phyloP scores from a whole-genome alignment of 140 eudicot genomes.

The Oenanthe javanica region DNA sequence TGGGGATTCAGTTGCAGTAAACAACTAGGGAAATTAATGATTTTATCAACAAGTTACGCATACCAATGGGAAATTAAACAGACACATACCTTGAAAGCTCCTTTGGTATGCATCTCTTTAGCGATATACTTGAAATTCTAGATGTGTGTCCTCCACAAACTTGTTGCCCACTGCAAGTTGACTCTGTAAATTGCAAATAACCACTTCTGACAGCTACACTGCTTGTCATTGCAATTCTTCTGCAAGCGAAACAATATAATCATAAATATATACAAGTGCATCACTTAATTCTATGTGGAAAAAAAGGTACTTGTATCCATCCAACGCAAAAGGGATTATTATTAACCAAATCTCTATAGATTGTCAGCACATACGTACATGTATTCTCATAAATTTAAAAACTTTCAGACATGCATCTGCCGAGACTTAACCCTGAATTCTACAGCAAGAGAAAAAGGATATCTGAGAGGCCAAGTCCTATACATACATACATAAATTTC shows the following conservation, averaged over 20 bases:
- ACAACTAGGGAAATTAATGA: not conserved
- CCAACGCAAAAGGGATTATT: not conserved
- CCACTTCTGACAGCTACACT: constrained; percentile 56
- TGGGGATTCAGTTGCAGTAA: not conserved
- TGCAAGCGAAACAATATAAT: constrained; percentile 14
- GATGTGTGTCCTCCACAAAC: constrained; percentile 27
- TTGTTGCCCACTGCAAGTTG: constrained; percentile 21
- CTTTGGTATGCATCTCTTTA: constrained; percentile 33
- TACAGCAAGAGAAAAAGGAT: not conserved
- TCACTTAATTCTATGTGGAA: not conserved
- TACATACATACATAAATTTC: not conserved
- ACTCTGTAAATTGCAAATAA: constrained; percentile 33
- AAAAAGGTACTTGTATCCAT: not conserved
- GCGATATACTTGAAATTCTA: constrained; percentile 24
- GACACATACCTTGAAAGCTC: constrained; percentile 48
- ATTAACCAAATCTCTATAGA: not conserved
- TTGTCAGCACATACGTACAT: not conserved
- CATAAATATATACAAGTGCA: not conserved
- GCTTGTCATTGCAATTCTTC: constrained; percentile 45
- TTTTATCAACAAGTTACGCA: not conserved
- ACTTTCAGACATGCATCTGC: not conserved
- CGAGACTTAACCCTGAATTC: not conserved
- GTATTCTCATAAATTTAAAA: not conserved
- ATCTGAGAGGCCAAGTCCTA: not conserved
- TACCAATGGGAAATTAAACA: not conserved